Percentiles rank a stretch among this genome's conserved stretches.
Conservation (phyloP, 208 protist genomes). For the Acanthamoeba rhysodes region DNA sequence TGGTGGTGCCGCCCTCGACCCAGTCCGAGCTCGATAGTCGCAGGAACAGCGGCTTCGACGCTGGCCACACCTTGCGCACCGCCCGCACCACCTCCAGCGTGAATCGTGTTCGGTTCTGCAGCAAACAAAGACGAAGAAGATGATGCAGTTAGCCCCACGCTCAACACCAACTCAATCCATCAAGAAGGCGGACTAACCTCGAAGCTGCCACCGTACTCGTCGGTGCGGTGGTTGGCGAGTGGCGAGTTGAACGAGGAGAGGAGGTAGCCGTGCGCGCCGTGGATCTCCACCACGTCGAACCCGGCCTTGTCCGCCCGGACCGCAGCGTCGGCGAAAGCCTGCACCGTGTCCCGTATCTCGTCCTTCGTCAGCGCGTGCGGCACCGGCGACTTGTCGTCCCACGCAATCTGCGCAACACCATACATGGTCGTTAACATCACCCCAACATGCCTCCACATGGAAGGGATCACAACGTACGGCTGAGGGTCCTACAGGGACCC, state of each 20-base stretch:
- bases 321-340: constrained; percentile 89
- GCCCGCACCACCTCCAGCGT: constrained; percentile 91
- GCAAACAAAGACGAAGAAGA: not conserved
- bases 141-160: not conserved
- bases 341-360: constrained; percentile 89
- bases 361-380: constrained; percentile 87
- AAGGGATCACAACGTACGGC: not conserved
- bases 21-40: constrained; percentile 74
- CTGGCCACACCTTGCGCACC: constrained; percentile 71
- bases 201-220: constrained; percentile 93
- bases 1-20: constrained; percentile 75
- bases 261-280: constrained; percentile 94
- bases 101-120: constrained; percentile 78
- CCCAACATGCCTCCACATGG: not conserved
- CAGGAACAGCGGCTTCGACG: constrained; percentile 73
- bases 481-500: constrained; percentile 13
- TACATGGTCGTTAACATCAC: too few species aligned
- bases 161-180: too few species aligned
- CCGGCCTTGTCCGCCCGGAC: constrained; percentile 91
- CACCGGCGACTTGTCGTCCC: constrained; percentile 81
- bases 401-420: not conserved
- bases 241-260: constrained; percentile 92
- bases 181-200: constrained; percentile 88
- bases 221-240: constrained; percentile 91
- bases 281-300: constrained; percentile 95